Conservation (phyloP, 306 rosid species). For the Casuarina cunninghamiana region DNA sequence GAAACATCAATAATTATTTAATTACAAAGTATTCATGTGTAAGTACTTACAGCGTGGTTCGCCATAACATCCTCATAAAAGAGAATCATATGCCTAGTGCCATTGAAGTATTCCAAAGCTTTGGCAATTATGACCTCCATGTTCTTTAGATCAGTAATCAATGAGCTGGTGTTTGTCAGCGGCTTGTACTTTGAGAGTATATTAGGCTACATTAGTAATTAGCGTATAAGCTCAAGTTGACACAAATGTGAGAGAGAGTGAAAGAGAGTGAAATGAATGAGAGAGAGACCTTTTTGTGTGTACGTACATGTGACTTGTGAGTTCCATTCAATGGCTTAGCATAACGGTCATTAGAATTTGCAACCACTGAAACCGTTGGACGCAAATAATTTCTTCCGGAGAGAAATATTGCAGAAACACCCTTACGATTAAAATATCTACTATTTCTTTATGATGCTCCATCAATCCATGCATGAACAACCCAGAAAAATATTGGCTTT, state of each 20-base stretch:
- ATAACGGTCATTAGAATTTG: slow-evolving; percentile 84
- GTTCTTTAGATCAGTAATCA: slow-evolving; percentile 61
- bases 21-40: neutral
- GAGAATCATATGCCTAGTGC: slow-evolving; percentile 74
- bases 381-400: slow-evolving; percentile 76
- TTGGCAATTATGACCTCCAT: slow-evolving; percentile 59
- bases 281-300: slow-evolving; percentile 66
- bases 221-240: slow-evolving; percentile 25
- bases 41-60: slow-evolving; percentile 65
- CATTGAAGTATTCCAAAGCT: slow-evolving; percentile 68
- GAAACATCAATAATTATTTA: too few species aligned
- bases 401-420: slow-evolving; percentile 79
- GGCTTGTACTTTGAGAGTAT: slow-evolving; percentile 84
- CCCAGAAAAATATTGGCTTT: slow-evolving; percentile 23
- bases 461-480: slow-evolving; percentile 67
- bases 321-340: slow-evolving; percentile 94
- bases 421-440: slow-evolving; percentile 73
- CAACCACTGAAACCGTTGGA: slow-evolving; percentile 76
- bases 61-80: slow-evolving; percentile 80
- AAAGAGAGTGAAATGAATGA: neutral
- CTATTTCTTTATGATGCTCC: slow-evolving; percentile 75
- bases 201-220: slow-evolving; percentile 55
- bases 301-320: slow-evolving; percentile 92
- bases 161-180: slow-evolving; percentile 52
- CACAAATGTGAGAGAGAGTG: neutral